A percentile compares a stretch with the other conserved stretches of the same genome.
Conservation (phyloP, 2,329 filamentous ascomycete genomes). For the Fusarium phyllophilum region DNA sequence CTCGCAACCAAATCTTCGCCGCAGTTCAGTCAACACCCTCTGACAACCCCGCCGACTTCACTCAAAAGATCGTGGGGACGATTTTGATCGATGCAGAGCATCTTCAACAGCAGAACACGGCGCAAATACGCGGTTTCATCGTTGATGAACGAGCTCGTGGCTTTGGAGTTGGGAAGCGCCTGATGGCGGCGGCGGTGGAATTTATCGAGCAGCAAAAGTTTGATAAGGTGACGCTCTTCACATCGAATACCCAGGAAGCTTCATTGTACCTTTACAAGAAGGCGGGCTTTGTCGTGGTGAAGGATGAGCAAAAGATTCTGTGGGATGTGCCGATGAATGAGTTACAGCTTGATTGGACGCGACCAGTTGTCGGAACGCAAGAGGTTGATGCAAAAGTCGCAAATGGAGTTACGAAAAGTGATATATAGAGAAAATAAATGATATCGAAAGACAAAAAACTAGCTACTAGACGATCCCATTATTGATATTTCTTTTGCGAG, state of each 20-base stretch:
- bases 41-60: background rate
- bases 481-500: background rate
- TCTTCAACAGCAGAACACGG: background rate
- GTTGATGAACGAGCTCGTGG: conserved; percentile 27
- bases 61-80: conserved; percentile 19
- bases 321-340: conserved; percentile 26
- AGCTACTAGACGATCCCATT: background rate
- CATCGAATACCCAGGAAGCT: background rate
- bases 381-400: background rate
- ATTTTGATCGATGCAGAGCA: conserved; percentile 18
- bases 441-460: background rate
- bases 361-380: background rate
- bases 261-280: conserved; percentile 15
- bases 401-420: background rate
- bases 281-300: conserved; percentile 2
- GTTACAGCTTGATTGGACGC: conserved; percentile 24
- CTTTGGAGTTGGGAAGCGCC: conserved; percentile 9
- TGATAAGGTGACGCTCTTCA: conserved; percentile 16
- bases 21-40: background rate
- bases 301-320: conserved; percentile 15
- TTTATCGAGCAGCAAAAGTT: conserved; percentile 15
- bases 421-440: background rate
- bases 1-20: conserved; percentile 23
- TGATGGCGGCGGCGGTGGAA: conserved; percentile 17
- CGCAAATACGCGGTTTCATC: conserved; percentile 29